Conservation (phyloP, 1,139 yeast genomes). For the Blastobotrys buckinghamii region DNA sequence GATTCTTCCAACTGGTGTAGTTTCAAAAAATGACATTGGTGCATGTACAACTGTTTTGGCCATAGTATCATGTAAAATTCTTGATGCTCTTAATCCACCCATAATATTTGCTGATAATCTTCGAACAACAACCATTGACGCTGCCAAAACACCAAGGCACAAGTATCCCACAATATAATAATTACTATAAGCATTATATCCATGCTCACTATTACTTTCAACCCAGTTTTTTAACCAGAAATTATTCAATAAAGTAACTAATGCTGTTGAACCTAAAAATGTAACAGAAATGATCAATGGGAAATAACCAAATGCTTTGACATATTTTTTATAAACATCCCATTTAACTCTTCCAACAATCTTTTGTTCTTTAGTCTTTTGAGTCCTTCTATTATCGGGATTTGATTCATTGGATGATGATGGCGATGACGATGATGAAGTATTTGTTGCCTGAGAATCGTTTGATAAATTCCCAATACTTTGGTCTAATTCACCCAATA, state of each 20-base stretch:
- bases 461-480: not conserved
- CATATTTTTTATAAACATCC: conserved; percentile 72
- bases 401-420: conserved; percentile 57
- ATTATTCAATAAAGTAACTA: conserved; percentile 51
- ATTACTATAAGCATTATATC: conserved; percentile 60
- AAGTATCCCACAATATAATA: conserved; percentile 68
- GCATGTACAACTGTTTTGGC: conserved; percentile 69
- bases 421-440: conserved; percentile 51
- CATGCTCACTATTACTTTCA: conserved; percentile 63
- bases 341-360: conserved; percentile 88
- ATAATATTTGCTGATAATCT: conserved; percentile 65
- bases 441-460: conserved; percentile 16
- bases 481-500: conserved; percentile 8
- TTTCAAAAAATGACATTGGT: conserved; percentile 64
- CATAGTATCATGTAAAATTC: conserved; percentile 71
- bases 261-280: conserved; percentile 40
- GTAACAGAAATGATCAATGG: conserved; percentile 49
- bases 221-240: conserved; percentile 96
- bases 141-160: conserved; percentile 59
- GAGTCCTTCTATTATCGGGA: conserved; percentile 16
- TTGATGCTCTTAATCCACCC: conserved; percentile 81
- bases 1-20: conserved; percentile 66
- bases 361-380: conserved; percentile 48
- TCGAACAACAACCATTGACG: conserved; percentile 53
- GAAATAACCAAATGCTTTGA: conserved; percentile 75